Percentiles rank a stretch among this genome's conserved stretches.
Evolutionary conservation across 2,329 filamentous ascomycete genomes (phyloP).

Genomic region (Cercospora brassicicola): DNA sequence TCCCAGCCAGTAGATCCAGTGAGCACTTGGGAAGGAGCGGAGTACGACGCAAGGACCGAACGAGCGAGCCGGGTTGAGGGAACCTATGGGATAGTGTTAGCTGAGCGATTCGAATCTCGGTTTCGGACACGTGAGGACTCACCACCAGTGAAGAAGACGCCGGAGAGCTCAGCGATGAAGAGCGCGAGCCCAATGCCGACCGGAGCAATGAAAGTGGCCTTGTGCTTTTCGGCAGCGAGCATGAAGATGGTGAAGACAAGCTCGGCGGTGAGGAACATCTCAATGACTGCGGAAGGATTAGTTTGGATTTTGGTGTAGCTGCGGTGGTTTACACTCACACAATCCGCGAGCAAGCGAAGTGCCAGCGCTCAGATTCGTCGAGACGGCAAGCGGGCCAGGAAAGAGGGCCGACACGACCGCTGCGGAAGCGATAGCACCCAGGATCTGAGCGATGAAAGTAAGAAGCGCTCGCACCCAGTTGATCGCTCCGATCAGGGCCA

Average conservation of each 20-base stretch:
- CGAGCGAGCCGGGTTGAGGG: conserved; percentile 52
- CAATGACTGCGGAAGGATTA: conserved; percentile 41
- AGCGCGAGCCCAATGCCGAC: conserved; percentile 45
- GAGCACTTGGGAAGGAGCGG: conserved; percentile 45
- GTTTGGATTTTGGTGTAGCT: neutral
- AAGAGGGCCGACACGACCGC: conserved; percentile 48
- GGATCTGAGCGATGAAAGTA: conserved; percentile 49
- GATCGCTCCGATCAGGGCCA: conserved; percentile 51
- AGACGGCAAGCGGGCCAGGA: conserved; percentile 48
- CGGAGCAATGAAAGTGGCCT: conserved; percentile 44
- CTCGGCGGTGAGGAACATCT: conserved; percentile 53
- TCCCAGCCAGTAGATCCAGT: conserved; percentile 57
- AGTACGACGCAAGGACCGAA: conserved; percentile 52
- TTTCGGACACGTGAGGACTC: neutral
- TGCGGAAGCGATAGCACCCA: conserved; percentile 49
- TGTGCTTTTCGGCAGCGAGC: conserved; percentile 47
- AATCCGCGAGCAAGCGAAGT: conserved; percentile 49
- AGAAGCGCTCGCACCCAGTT: conserved; percentile 46
- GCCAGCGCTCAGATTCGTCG: conserved; percentile 45
- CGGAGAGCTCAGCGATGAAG: conserved; percentile 49
- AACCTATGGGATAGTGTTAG: conserved; percentile 32
- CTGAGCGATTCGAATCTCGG: neutral
- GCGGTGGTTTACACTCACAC: conserved; percentile 33
- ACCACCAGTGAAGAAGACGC: conserved; percentile 50
- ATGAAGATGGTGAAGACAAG: conserved; percentile 53